A percentile compares a stretch with the other conserved stretches of the same genome.
Conservation (phyloP, 768 basidiomycete genomes). For the Rhizopogon vulgaris region DNA sequence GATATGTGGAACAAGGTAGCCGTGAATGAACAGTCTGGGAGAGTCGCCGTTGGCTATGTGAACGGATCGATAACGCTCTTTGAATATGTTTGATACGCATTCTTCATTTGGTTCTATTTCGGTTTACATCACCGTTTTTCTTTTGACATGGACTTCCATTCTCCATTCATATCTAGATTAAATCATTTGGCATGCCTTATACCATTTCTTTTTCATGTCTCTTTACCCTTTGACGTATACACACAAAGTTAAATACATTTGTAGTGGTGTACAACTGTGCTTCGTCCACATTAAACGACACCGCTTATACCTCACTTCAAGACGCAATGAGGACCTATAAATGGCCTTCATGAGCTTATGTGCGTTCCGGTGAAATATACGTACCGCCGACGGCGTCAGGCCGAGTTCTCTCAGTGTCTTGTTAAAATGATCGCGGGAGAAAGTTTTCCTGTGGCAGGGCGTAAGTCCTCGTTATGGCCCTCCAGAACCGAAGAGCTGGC, state of each 20-base stretch:
- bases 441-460: conserved; percentile 58
- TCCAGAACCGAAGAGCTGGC: conserved; percentile 10
- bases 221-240: background rate
- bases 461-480: background rate
- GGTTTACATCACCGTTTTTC: too few relatives aligned
- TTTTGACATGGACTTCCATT: background rate
- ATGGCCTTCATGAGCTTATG: background rate
- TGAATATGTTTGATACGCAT: conserved; percentile 35
- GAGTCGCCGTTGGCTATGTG: conserved; percentile 27
- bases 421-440: conserved; percentile 65
- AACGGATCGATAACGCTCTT: conserved; percentile 45
- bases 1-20: conserved; percentile 43
- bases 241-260: background rate
- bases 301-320: background rate
- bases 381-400: conserved; percentile 85
- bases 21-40: conserved; percentile 33
- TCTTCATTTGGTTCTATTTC: background rate
- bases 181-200: background rate
- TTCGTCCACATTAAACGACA: background rate
- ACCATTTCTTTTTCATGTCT: background rate
- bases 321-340: conserved; percentile 51
- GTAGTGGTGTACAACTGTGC: background rate
- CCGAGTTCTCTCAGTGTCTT: conserved; percentile 79
- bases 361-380: conserved; percentile 14
- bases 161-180: background rate